These are phyloP conservation scores for Hanseniaspora vineae DNA, from an alignment of 805 yeast genomes.

Conservation along the genomic window DNA sequence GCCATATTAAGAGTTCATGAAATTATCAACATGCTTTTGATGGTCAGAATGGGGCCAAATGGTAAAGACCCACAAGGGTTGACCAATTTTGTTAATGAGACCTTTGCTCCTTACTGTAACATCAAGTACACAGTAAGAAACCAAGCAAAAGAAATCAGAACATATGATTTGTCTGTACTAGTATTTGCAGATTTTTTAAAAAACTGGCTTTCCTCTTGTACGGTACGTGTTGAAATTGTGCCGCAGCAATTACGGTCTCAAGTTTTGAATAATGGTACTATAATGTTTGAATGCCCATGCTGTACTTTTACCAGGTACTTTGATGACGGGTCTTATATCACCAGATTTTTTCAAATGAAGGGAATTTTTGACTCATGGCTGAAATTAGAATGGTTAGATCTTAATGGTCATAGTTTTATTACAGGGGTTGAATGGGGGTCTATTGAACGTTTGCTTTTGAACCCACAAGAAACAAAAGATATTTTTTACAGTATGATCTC, in stretches of 20 bases:
- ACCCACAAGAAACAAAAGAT: slow-evolving; percentile 13
- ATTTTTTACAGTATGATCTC: slow-evolving; percentile 5
- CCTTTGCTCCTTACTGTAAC: slow-evolving; percentile 39
- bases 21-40: slow-evolving; percentile 32
- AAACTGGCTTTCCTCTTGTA: slow-evolving; percentile 39
- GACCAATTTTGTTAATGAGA: slow-evolving; percentile 35
- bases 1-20: slow-evolving; percentile 40
- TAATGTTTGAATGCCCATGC: slow-evolving; percentile 40
- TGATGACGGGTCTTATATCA: slow-evolving; percentile 58
- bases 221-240: slow-evolving; percentile 37
- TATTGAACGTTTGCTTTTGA: slow-evolving; percentile 28
- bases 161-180: slow-evolving; percentile 50
- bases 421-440: slow-evolving; percentile 36
- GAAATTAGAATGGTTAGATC: slow-evolving; percentile 61
- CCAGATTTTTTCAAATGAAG: slow-evolving; percentile 46
- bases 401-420: slow-evolving; percentile 34
- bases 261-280: slow-evolving; percentile 38
- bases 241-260: slow-evolving; percentile 37
- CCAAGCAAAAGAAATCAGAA: slow-evolving; percentile 33
- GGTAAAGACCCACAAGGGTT: slow-evolving; percentile 31
- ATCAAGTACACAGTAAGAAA: slow-evolving; percentile 33
- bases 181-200: slow-evolving; percentile 53
- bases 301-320: slow-evolving; percentile 39
- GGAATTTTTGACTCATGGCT: slow-evolving; percentile 50
- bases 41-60: slow-evolving; percentile 24